phyloP scores from a whole-genome alignment of 2,329 filamentous ascomycete species.

The Teratosphaeria zuluensis region DNA sequence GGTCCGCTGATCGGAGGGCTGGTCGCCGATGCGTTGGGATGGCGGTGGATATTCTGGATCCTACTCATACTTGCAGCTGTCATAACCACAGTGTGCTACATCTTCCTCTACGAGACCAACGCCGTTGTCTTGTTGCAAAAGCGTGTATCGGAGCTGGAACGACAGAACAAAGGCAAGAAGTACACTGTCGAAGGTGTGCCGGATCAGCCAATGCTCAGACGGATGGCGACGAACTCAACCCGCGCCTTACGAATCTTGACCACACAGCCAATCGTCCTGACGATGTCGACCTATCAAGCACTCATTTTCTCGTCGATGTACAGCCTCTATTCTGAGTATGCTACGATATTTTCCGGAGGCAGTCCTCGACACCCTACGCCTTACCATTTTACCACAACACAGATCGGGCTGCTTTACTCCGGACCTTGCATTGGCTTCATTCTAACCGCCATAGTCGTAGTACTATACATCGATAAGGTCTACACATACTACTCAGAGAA shows the following conservation, averaged over 20 bases:
- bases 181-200: background rate
- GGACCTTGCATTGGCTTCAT: background rate
- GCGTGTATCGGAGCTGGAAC: background rate
- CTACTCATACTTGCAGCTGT: background rate
- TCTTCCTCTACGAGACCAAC: background rate
- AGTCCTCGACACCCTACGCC: background rate
- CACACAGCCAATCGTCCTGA: background rate
- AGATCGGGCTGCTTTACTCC: background rate
- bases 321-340: background rate
- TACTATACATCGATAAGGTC: slow-evolving; percentile 36
- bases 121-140: background rate
- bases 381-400: background rate
- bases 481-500: slow-evolving; percentile 34
- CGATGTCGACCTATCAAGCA: background rate
- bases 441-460: slow-evolving; percentile 21
- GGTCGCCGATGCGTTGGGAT: background rate
- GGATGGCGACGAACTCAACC: background rate
- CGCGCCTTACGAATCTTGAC: background rate
- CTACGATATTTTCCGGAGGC: background rate
- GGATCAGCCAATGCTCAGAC: background rate
- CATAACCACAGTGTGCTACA: background rate
- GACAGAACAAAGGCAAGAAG: background rate
- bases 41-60: background rate
- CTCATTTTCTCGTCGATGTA: background rate
- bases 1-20: background rate